Evolutionary conservation across 306 rosid species (phyloP).

Genomic region (Hippophae gyantsensis): DNA sequence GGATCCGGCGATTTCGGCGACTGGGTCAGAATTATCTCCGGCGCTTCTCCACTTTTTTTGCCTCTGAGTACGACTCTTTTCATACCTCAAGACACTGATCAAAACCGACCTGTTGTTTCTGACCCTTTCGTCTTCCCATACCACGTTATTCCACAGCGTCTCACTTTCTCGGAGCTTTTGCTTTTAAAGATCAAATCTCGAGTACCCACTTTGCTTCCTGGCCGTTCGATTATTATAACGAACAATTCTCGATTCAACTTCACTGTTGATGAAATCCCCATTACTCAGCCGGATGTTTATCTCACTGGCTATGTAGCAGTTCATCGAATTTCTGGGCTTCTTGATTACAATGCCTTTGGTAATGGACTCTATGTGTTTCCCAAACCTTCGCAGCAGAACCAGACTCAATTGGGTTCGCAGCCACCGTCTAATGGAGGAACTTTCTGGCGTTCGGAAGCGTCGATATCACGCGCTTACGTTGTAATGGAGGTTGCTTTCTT

Average conservation of each 20-base stretch:
- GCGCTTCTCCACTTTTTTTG: constrained; percentile 9
- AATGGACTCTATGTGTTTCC: constrained; percentile 13
- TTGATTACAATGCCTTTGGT: constrained; percentile 40
- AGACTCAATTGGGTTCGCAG: background rate
- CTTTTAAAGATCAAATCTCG: constrained; percentile 34
- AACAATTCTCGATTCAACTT: constrained; percentile 37
- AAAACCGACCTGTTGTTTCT: background rate
- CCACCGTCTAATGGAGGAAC: background rate
- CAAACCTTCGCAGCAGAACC: background rate
- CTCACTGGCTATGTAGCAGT: constrained; percentile 32
- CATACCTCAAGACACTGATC: constrained; percentile 34
- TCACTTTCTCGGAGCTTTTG: constrained; percentile 51
- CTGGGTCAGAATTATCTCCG: constrained; percentile 40
- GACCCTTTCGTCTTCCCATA: constrained; percentile 49
- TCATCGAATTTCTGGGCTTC: constrained; percentile 36
- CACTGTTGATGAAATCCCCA: constrained; percentile 30
- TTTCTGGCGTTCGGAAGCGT: background rate
- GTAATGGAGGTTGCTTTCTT: constrained; percentile 23
- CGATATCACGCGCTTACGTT: constrained; percentile 15
- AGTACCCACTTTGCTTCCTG: constrained; percentile 67
- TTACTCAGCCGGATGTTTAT: constrained; percentile 51
- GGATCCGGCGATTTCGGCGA: constrained; percentile 46
- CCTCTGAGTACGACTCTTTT: constrained; percentile 56
- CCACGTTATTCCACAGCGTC: constrained; percentile 69
- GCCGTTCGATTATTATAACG: constrained; percentile 38